Evolutionary conservation across 495 filamentous ascomycete species (phyloP).

Genomic region (Hyaloscypha finlandica): DNA sequence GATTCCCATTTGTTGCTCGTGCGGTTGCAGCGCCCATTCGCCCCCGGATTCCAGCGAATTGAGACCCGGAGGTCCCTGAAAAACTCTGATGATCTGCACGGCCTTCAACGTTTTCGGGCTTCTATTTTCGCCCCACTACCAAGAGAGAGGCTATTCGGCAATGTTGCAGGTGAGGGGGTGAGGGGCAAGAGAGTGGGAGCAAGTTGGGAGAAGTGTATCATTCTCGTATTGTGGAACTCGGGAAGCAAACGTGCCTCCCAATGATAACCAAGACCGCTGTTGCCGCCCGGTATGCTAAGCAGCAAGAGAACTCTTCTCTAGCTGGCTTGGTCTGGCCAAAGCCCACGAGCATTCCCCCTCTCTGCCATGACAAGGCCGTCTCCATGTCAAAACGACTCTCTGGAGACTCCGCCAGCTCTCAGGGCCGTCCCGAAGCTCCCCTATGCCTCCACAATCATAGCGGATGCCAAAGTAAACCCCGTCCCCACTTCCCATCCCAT

Average conservation of each 20-base stretch:
- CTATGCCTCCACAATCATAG: background rate
- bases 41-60: constrained; percentile 27
- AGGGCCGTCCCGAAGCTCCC: background rate
- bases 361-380: background rate
- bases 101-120: constrained; percentile 12
- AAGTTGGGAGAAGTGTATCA: background rate
- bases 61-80: constrained; percentile 25
- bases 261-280: background rate
- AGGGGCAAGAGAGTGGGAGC: background rate
- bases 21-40: background rate
- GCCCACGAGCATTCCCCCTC: background rate
- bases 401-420: background rate
- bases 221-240: background rate
- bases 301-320: background rate
- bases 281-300: background rate
- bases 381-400: background rate
- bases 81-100: constrained; percentile 26
- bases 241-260: background rate
- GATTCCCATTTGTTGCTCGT: background rate
- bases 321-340: background rate
- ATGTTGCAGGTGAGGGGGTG: background rate
- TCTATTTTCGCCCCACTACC: background rate
- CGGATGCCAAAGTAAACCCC: background rate
- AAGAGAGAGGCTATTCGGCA: background rate
- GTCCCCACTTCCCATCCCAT: background rate